Conservation (phyloP, 306 rosid genomes). For the Biancaea sappan region DNA sequence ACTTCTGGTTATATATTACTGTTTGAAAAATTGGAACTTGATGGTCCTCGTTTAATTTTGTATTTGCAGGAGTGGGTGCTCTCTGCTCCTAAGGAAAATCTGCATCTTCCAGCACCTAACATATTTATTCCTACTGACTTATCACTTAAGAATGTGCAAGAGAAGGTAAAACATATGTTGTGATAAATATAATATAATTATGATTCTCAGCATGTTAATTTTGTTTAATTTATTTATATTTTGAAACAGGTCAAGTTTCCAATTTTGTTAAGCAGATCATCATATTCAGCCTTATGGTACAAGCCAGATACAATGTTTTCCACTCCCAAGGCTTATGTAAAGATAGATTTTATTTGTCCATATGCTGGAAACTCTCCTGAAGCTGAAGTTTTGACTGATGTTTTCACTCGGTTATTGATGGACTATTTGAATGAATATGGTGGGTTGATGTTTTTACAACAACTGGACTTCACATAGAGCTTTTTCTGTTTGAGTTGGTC, state of each 20-base stretch:
- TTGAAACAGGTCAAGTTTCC: conserved; percentile 79
- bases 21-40: conserved; percentile 27
- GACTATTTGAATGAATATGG: conserved; percentile 96
- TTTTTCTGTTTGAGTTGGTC: conserved; percentile 13
- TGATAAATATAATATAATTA: conserved; percentile 3
- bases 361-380: conserved; percentile 82
- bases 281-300: conserved; percentile 78
- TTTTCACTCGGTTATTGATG: conserved; percentile 80
- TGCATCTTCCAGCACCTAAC: conserved; percentile 84
- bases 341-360: conserved; percentile 83
- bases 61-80: conserved; percentile 79
- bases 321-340: conserved; percentile 84
- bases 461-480: conserved; percentile 7
- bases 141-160: conserved; percentile 63
- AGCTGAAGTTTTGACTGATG: conserved; percentile 63
- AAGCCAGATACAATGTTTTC: conserved; percentile 83
- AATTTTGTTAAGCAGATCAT: conserved; percentile 65
- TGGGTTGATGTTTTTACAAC: conserved; percentile 33
- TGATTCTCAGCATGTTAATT: conserved; percentile 9
- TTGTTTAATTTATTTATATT: conserved; percentile 33
- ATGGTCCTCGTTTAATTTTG: conserved; percentile 24
- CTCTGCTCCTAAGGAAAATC: conserved; percentile 65
- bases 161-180: conserved; percentile 50
- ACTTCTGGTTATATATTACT: conserved; percentile 19
- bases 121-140: conserved; percentile 84